Evolutionary conservation across 2,329 filamentous ascomycete genomes (phyloP).

Genomic region (Sarocladium strictum): DNA sequence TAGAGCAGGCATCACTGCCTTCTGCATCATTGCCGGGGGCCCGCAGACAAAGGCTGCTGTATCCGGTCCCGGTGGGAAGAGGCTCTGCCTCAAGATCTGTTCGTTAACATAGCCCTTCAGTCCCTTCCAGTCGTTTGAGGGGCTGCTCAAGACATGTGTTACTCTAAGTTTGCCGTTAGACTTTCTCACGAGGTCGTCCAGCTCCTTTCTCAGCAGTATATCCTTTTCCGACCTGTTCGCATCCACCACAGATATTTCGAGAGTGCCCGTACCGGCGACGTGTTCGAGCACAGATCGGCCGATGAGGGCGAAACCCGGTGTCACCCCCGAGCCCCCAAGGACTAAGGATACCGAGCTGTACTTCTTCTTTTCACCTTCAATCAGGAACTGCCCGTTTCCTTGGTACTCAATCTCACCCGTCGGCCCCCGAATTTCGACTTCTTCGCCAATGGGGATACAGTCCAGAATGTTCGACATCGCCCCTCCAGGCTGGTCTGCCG

Average conservation of each 20-base stretch:
- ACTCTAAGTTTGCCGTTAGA: not conserved
- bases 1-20: not conserved
- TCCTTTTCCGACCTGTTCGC: constrained; percentile 3
- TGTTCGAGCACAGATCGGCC: constrained; percentile 15
- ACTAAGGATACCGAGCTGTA: constrained; percentile 42
- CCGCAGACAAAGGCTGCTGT: constrained; percentile 3
- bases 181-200: not conserved
- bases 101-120: not conserved
- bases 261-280: not conserved
- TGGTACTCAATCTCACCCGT: constrained; percentile 44
- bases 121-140: not conserved
- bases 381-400: constrained; percentile 37
- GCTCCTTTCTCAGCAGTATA: not conserved
- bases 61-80: not conserved
- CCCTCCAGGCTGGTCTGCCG: constrained; percentile 40
- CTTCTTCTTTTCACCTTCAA: constrained; percentile 31
- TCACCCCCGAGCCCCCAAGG: constrained; percentile 44
- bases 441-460: constrained; percentile 39
- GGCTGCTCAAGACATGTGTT: not conserved
- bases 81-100: not conserved
- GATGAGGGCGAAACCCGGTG: constrained; percentile 44
- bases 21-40: constrained; percentile 3
- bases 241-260: not conserved
- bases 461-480: constrained; percentile 48
- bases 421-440: constrained; percentile 45